Conservation (phyloP, 2,329 filamentous ascomycete species). For the Cladophialophora exuberans region DNA sequence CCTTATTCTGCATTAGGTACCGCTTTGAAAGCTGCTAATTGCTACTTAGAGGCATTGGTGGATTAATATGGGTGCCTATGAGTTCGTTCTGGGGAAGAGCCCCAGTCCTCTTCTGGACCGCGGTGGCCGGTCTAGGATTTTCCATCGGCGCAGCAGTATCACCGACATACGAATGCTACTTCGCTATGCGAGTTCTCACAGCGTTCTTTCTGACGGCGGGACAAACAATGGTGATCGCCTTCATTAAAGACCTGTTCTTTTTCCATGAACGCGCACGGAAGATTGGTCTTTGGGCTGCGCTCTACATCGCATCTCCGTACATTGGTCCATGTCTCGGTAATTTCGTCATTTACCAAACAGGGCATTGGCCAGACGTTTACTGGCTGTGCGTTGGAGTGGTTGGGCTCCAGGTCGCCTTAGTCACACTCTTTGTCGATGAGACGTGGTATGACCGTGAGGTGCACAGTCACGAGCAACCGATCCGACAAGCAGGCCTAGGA, state of each 20-base stretch:
- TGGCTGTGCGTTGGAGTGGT: background rate
- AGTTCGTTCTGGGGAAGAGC: conserved; percentile 47
- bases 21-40: too few species aligned
- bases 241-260: conserved; percentile 47
- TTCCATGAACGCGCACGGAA: conserved; percentile 44
- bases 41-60: conserved; percentile 43
- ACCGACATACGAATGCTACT: conserved; percentile 41
- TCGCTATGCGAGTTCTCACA: conserved; percentile 46
- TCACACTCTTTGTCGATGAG: background rate
- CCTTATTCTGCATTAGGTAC: too few species aligned
- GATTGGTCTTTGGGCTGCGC: conserved; percentile 29
- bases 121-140: conserved; percentile 39
- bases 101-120: conserved; percentile 45
- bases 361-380: background rate
- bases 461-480: background rate
- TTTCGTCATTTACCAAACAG: background rate
- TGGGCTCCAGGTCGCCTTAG: background rate
- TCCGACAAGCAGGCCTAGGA: too few species aligned
- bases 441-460: background rate
- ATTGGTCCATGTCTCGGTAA: background rate
- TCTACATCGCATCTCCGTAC: background rate
- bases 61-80: conserved; percentile 42
- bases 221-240: conserved; percentile 46
- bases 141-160: conserved; percentile 43
- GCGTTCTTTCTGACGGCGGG: conserved; percentile 47